Evolutionary conservation across 2,329 filamentous ascomycete species (phyloP).

Genomic region (Colletotrichum chrysophilum): DNA sequence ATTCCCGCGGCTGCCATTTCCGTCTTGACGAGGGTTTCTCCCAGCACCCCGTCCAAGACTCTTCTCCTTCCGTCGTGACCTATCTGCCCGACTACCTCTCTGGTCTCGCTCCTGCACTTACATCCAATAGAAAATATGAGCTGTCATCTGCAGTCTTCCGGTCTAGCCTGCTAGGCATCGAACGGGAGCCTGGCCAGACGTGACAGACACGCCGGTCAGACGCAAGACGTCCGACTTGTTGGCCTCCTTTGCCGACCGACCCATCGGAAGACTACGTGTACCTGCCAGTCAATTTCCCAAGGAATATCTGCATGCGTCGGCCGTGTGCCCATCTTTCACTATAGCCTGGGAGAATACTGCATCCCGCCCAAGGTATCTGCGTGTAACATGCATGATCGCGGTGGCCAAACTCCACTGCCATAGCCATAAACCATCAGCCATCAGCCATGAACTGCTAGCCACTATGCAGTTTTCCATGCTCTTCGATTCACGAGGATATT

Average conservation of each 20-base stretch:
- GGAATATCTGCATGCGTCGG: neutral
- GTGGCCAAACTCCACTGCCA: neutral
- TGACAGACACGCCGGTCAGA: neutral
- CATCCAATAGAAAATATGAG: neutral
- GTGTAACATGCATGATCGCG: neutral
- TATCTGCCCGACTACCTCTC: neutral
- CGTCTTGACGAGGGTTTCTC: neutral
- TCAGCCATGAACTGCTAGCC: neutral
- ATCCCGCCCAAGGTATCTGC: neutral
- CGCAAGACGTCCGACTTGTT: neutral
- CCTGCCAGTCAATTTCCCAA: neutral
- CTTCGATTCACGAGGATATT: neutral
- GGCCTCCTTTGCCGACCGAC: neutral
- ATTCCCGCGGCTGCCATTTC: neutral
- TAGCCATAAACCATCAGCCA: neutral
- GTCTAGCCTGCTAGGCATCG: neutral
- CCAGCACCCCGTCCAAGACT: neutral
- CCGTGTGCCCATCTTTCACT: neutral
- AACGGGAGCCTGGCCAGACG: neutral
- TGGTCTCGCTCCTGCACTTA: neutral
- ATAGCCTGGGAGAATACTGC: neutral
- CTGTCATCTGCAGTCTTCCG: constrained; percentile 6
- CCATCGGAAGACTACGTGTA: neutral
- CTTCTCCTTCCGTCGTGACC: neutral
- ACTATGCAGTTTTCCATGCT: neutral